Evolutionary conservation across 495 filamentous ascomycete genomes (phyloP).

Genomic region (Glonium stellatum): DNA sequence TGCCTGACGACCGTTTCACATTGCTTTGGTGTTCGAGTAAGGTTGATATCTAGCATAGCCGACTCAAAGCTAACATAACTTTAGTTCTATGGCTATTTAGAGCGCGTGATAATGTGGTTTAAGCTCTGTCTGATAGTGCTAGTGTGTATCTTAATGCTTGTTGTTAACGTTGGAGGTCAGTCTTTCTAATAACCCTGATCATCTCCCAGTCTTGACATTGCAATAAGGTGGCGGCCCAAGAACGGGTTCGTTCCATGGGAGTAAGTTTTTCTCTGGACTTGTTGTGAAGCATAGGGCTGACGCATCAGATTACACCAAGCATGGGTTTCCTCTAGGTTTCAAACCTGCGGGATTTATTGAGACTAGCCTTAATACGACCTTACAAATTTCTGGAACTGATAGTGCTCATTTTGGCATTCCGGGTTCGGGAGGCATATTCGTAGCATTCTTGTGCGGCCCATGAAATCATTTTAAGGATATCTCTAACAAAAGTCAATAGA

Average conservation of each 20-base stretch:
- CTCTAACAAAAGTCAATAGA: not conserved
- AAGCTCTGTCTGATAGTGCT: slow-evolving; percentile 15
- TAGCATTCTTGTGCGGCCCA: slow-evolving; percentile 11
- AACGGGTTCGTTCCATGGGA: not conserved
- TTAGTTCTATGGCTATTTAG: slow-evolving; percentile 16
- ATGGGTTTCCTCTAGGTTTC: slow-evolving; percentile 8
- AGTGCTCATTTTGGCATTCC: slow-evolving; percentile 9
- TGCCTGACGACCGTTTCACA: slow-evolving; percentile 13
- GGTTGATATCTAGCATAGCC: not conserved
- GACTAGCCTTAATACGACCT: not conserved
- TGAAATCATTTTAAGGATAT: not conserved
- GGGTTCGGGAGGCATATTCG: slow-evolving; percentile 11
- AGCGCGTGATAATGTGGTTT: slow-evolving; percentile 17
- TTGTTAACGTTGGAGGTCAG: slow-evolving; percentile 16
- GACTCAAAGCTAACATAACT: not conserved
- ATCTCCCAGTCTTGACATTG: slow-evolving; percentile 1
- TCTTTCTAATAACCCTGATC: too few species aligned
- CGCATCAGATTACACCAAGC: slow-evolving; percentile 8
- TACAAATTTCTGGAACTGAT: not conserved
- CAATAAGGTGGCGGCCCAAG: slow-evolving; percentile 3
- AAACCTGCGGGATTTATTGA: slow-evolving; percentile 7
- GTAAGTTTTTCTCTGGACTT: not conserved
- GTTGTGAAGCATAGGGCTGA: not conserved
- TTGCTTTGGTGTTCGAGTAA: slow-evolving; percentile 12
- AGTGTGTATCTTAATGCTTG: slow-evolving; percentile 7